Evolutionary conservation across 331 rosid genomes (phyloP).

Genomic region (Telfairia occidentalis): DNA sequence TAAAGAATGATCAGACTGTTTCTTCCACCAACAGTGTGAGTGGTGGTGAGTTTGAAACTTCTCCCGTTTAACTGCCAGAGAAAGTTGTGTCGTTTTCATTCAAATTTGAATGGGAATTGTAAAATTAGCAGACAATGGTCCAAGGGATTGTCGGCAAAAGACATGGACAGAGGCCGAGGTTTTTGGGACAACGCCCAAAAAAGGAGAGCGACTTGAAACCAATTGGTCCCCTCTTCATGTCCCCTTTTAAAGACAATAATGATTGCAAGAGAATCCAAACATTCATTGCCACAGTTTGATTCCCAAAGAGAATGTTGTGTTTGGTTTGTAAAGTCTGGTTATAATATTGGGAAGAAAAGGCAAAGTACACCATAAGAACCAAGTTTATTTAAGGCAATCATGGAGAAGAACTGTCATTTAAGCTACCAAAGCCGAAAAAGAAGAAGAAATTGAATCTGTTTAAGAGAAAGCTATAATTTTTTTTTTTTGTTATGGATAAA

Average conservation of each 20-base stretch:
- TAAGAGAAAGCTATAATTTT: neutral
- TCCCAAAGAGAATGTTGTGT: constrained; percentile 37
- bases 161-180: constrained; percentile 40
- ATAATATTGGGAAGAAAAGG: neutral
- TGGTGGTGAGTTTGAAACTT: constrained; percentile 31
- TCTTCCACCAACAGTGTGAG: constrained; percentile 44
- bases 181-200: constrained; percentile 56
- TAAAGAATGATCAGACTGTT: constrained; percentile 34
- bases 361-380: constrained; percentile 10
- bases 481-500: neutral
- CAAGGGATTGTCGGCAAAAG: constrained; percentile 59
- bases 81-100: constrained; percentile 33
- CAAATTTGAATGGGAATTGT: constrained; percentile 14
- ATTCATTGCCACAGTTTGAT: constrained; percentile 41
- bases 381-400: constrained; percentile 13
- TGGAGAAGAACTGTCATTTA: neutral
- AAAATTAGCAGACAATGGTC: constrained; percentile 55
- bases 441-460: neutral
- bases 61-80: constrained; percentile 13
- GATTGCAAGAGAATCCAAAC: constrained; percentile 50
- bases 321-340: neutral
- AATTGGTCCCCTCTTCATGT: constrained; percentile 73
- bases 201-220: constrained; percentile 55
- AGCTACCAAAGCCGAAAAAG: neutral
- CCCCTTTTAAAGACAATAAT: constrained; percentile 40